Evolutionary conservation across 768 basidiomycete genomes (phyloP).

Genomic region (Holtermanniella nyarrowii): DNA sequence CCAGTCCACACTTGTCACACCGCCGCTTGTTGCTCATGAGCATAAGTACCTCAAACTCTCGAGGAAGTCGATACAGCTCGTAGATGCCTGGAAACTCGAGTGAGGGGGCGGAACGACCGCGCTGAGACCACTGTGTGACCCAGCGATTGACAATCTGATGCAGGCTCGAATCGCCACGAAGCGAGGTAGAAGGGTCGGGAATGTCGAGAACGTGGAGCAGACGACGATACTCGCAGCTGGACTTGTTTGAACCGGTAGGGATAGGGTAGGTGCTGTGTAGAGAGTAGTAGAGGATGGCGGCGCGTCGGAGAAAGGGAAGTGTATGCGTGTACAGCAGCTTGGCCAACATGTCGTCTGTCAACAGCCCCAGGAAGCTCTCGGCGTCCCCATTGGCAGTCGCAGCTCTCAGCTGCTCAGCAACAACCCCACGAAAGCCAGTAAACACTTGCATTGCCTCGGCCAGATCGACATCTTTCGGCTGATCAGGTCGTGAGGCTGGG

Average conservation of each 20-base stretch:
- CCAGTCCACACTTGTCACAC: slow-evolving; percentile 65
- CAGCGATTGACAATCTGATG: slow-evolving; percentile 58
- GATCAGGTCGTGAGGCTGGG: slow-evolving; percentile 7
- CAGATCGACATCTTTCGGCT: slow-evolving; percentile 44
- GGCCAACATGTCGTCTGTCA: slow-evolving; percentile 74
- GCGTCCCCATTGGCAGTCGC: slow-evolving; percentile 24
- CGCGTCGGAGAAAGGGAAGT: slow-evolving; percentile 80
- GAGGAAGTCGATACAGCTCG: slow-evolving; percentile 68
- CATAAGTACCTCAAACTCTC: slow-evolving; percentile 73
- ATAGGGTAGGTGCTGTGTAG: slow-evolving; percentile 40
- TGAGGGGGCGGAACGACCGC: slow-evolving; percentile 60
- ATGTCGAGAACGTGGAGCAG: slow-evolving; percentile 66
- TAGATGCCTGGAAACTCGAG: slow-evolving; percentile 78
- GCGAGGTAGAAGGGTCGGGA: slow-evolving; percentile 57
- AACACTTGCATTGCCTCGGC: slow-evolving; percentile 61
- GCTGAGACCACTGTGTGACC: slow-evolving; percentile 79
- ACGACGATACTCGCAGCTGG: slow-evolving; percentile 64
- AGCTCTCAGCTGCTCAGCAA: slow-evolving; percentile 22
- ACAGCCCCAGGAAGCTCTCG: slow-evolving; percentile 51
- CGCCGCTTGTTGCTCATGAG: slow-evolving; percentile 59
- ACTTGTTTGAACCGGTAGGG: slow-evolving; percentile 27
- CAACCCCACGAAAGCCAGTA: slow-evolving; percentile 51
- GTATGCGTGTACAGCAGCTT: slow-evolving; percentile 79
- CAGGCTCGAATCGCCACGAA: slow-evolving; percentile 25
- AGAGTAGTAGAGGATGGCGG: slow-evolving; percentile 71